Base-by-base conservation (phyloP, 805 yeast genomes). In the Candida sonorensis region DNA sequence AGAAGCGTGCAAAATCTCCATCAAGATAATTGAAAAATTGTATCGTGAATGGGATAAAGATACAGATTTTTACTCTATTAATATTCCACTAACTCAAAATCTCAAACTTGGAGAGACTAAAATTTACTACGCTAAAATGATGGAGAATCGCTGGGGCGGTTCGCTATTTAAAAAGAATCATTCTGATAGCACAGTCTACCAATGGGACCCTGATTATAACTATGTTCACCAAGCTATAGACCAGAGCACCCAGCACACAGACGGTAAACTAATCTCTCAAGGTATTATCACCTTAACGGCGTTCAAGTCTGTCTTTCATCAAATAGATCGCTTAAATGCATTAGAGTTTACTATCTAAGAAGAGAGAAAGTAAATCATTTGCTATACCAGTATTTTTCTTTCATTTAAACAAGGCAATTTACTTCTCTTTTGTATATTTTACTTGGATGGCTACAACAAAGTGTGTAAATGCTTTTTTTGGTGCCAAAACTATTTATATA, bases 241-340 rank as follows among this genome's bases (percentile, higher is more conserved):
- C 17, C 57, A 46, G 11, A 53, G 64, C 11, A 43, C 55, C 4
- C 52, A 53, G 1, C 74, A 75, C 34, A 68, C 71, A 20, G 94
- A 83, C 50, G 94, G 84, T 62, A 84, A 85, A 62, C 95, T 86
- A 37, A 95, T 95, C 48, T 83, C 85, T 62, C 95, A 87, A 59
- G 96, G 96, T 67, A 94, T 86, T 41, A 82, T 86, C 60, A 85
- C 95, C 45, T 88, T 87, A 48, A 86, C 81, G 5, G 37, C 31
- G 13, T 24, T 34, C 17, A 34, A 30, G 19, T 34, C 37, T 3
- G 9, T 34, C 17, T 31, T 14, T 14, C 26, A 36, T n/a, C 36
- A 29, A 18, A n/a, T 26, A 15, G 30, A 24, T 9, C 10, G 7
- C 11, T 10, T 28, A 10, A 24, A 33, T 20, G 11, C 17, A 9